Conservation (phyloP, 441 rosid species). For the Syzygium malaccense region DNA sequence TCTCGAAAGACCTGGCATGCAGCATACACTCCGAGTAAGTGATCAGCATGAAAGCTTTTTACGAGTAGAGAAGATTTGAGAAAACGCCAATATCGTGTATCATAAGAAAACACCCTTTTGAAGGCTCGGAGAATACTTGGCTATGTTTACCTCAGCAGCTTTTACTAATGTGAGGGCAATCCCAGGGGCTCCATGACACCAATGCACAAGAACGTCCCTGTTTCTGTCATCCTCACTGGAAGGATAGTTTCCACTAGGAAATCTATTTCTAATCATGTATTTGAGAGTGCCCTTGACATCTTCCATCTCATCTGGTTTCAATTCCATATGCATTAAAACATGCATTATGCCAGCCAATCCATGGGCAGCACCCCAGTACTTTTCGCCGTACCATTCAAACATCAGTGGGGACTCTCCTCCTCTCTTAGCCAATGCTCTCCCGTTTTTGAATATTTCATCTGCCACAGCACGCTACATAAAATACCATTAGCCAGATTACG, state of each 20-base stretch:
- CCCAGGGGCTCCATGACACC: slow-evolving; percentile 82
- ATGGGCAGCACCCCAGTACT: slow-evolving; percentile 76
- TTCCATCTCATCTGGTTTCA: slow-evolving; percentile 51
- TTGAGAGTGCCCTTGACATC: slow-evolving; percentile 56
- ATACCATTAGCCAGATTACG: neutral
- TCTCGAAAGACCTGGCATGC: slow-evolving; percentile 45
- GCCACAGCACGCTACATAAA: slow-evolving; percentile 37
- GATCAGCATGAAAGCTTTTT: neutral
- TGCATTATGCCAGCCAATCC: slow-evolving; percentile 67
- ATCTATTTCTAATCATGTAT: slow-evolving; percentile 53
- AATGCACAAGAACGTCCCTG: slow-evolving; percentile 62
- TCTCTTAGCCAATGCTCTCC: slow-evolving; percentile 28
- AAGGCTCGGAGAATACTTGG: neutral
- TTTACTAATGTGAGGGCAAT: slow-evolving; percentile 52
- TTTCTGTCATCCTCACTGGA: slow-evolving; percentile 49
- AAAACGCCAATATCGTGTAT: neutral
- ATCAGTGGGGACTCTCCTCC: slow-evolving; percentile 51
- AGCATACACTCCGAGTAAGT: neutral
- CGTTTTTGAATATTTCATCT: slow-evolving; percentile 44
- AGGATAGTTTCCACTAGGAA: slow-evolving; percentile 61
- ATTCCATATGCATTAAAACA: slow-evolving; percentile 61
- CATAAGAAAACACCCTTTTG: neutral
- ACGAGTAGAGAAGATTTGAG: neutral
- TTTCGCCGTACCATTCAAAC: slow-evolving; percentile 75
- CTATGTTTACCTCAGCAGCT: slow-evolving; percentile 47